Evolutionary conservation across 2,329 filamentous ascomycete species (phyloP).

Genomic region (Phyllachora maydis): DNA sequence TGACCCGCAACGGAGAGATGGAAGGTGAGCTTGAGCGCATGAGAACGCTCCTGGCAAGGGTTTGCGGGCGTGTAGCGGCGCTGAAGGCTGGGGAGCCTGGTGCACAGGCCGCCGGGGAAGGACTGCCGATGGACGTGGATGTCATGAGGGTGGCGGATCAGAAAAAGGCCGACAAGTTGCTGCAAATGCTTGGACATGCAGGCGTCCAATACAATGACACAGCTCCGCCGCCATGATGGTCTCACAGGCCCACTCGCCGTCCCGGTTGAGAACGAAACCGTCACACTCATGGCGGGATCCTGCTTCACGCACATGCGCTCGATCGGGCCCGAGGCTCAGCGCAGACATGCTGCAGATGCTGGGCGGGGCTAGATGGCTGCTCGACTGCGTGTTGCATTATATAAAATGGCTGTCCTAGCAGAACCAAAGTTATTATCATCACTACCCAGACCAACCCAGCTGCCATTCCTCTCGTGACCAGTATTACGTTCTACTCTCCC

Average conservation of each 20-base stretch:
- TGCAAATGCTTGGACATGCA: constrained; percentile 12
- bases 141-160: constrained; percentile 13
- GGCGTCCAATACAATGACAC: constrained; percentile 1
- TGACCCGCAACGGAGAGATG: constrained; percentile 42
- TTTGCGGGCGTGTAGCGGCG: constrained; percentile 28
- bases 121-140: background rate
- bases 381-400: too few species aligned
- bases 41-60: constrained; percentile 38
- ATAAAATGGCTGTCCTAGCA: too few species aligned
- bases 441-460: too few species aligned
- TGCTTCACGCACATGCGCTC: constrained; percentile 53
- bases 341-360: too few species aligned
- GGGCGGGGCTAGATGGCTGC: too few species aligned
- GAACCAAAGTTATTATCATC: too few species aligned
- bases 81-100: constrained; percentile 7
- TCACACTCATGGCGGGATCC: constrained; percentile 56
- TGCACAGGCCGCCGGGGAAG: constrained; percentile 1
- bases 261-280: constrained; percentile 67
- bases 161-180: constrained; percentile 18
- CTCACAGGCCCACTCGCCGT: constrained; percentile 50
- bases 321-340: too few species aligned
- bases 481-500: too few species aligned
- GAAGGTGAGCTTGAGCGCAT: constrained; percentile 47
- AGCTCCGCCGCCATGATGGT: constrained; percentile 36
- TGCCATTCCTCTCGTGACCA: too few species aligned